Evolutionary conservation across 1,284 basidiomycete genomes (phyloP).

Genomic region (Ceratobasidium sp.): DNA sequence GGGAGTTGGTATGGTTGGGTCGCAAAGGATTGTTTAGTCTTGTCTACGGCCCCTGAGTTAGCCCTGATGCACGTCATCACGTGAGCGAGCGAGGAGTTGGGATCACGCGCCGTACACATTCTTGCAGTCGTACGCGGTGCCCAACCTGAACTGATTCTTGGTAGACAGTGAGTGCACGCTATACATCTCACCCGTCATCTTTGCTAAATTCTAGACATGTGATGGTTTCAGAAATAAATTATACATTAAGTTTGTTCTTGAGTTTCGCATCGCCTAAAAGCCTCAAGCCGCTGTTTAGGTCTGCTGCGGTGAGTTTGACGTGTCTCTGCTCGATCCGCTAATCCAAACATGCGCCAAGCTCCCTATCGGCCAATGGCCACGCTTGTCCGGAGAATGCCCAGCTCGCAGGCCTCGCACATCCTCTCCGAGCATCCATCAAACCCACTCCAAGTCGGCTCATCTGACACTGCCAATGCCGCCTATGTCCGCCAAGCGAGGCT

Average conservation of each 20-base stretch:
- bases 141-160: constrained; percentile 17
- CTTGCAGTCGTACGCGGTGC: constrained; percentile 10
- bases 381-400: constrained; percentile 34
- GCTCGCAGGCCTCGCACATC: constrained; percentile 34
- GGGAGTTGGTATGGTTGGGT: not conserved
- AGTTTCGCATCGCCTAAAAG: not conserved
- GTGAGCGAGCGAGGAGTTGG: constrained; percentile 36
- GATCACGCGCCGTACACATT: constrained; percentile 41
- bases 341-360: not conserved
- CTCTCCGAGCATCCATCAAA: constrained; percentile 82
- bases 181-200: not conserved
- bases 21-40: constrained; percentile 9
- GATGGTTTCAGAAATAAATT: constrained; percentile 22
- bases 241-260: constrained; percentile 39
- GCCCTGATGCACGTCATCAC: constrained; percentile 15
- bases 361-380: constrained; percentile 12
- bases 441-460: constrained; percentile 75
- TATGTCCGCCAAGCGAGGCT: constrained; percentile 59
- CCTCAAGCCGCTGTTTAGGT: not conserved
- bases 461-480: constrained; percentile 65
- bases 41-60: constrained; percentile 1
- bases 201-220: not conserved
- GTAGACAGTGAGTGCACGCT: constrained; percentile 23
- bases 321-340: constrained; percentile 1
- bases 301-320: constrained; percentile 12